A percentile compares a stretch with the other conserved stretches of the same genome.
These are phyloP conservation scores for Actinomucor elegans DNA, from an alignment of 371 early-diverging fungal species.

Conservation along the genomic window DNA sequence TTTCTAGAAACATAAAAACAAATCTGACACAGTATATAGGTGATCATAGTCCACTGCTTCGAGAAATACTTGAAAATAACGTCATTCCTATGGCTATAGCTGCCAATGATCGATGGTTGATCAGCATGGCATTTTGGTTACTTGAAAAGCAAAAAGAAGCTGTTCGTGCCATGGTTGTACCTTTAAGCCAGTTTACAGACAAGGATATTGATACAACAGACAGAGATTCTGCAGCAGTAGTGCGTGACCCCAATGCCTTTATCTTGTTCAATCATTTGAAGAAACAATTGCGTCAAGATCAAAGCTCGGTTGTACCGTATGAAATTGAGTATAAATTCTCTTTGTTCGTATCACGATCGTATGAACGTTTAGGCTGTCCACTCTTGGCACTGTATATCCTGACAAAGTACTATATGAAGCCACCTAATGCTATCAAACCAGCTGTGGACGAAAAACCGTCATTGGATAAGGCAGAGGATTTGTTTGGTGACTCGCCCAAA, in stretches of 20 bases:
- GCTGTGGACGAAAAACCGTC: background rate
- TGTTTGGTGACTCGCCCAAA: background rate
- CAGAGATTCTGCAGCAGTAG: constrained; percentile 24
- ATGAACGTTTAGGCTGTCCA: constrained; percentile 79
- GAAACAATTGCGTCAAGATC: constrained; percentile 27
- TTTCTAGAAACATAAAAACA: no score
- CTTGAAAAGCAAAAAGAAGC: constrained; percentile 66
- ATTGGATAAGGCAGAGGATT: constrained; percentile 4
- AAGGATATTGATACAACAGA: background rate
- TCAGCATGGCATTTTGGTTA: constrained; percentile 65
- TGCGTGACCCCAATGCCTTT: constrained; percentile 74
- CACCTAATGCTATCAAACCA: constrained; percentile 10
- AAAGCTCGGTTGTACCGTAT: constrained; percentile 19
- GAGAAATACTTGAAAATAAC: constrained; percentile 50
- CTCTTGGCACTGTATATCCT: constrained; percentile 69
- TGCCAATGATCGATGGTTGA: constrained; percentile 74
- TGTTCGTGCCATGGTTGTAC: constrained; percentile 63
- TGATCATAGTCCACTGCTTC: constrained; percentile 62
- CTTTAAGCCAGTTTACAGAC: constrained; percentile 12
- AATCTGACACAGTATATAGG: no score
- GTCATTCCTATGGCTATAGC: constrained; percentile 45
- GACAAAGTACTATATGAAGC: constrained; percentile 25
- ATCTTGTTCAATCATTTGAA: constrained; percentile 75
- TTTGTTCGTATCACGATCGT: constrained; percentile 59
- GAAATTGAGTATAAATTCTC: constrained; percentile 59